Base-by-base conservation (phyloP, 192 early-diverging fungal genomes). In the Coemansia sp. region DNA sequence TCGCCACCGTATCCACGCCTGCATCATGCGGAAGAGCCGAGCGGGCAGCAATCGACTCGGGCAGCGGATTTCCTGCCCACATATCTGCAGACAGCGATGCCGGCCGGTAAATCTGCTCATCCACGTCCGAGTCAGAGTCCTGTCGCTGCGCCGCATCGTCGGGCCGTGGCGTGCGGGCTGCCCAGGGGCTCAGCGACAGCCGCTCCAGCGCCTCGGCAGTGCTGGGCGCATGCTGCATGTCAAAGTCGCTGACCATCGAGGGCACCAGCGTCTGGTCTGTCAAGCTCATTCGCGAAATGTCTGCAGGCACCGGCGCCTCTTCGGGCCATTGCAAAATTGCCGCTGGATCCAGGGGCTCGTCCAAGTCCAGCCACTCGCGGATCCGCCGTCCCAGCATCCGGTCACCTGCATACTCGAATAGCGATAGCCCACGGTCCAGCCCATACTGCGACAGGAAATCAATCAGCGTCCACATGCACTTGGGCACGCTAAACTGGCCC, bases 281-380 rank as follows among this genome's bases (percentile, higher is more conserved):
- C 46, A 68, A 21, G 38, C 61, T 60, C 53, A 56, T 44, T 23
- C 45, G 55, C 14, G 55, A 54, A 6, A 54, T 46, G n/a, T 18
- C 18, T 16, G 32, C 20, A 16, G 28, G 18, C 11, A 9, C 37
- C 17, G 15, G 12, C 37, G 39, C 15, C 14, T 20, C 57, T 16
- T 41, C 43, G 47, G 44, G 57, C 51, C 62, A 65, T 21, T 70
- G 60, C 53, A 69, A 40, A 32, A 70, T 60, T 2, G 18, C 28
- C 3, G 49, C 57, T 1, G 58, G 61, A 31, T 60, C 41, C 28
- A 64, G 49, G 40, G 40, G 31, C 53, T 31, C 71, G 9, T 88
- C 91, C 1, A 82, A 79, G 50, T 94, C 91, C n/a, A 97, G 69
- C 40, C 88, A 93, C 34, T 93, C 84, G 8, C 82, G 79, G 20